Evolutionary conservation across 495 filamentous ascomycete genomes (phyloP), one percentile per base, ranked within the genome.

Genomic region (Hypoxylon fuscum): DNA sequence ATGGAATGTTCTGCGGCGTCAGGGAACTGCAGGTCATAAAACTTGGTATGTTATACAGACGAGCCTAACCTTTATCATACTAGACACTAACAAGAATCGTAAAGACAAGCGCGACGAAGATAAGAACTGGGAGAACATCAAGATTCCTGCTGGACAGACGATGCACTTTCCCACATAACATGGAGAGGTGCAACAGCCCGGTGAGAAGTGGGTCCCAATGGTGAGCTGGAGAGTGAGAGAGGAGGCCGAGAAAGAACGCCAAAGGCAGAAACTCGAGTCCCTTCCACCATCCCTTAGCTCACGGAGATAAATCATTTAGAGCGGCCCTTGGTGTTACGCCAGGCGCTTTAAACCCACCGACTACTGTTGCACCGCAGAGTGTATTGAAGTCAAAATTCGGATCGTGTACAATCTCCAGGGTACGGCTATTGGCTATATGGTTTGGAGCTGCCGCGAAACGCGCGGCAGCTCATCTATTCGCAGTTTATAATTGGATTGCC

Each of bases 1-100:
- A 60, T 25, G 72, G 66, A n/a, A 49, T 73, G 63, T 73, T 71
- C 49, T 72, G 72, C 40, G 70, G 68, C n/a, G 58, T 73, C 17
- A 53, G 72, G n/a, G 69, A 69, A 22, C 62, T 74, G 66, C 72
- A 74, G 52, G 51, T 62, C 12, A 58, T 74, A 12, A 67, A 55
- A 25, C 58, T 53, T 22, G 64, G 62, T 66, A 61, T 14, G 55
- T 66, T 51, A 0, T 41, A 18, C 12, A 1, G 1, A 25, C 6
- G 5, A n/a, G 9, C 2, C 12, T 6, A 10, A 20, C 27, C 41
- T n/a, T 12, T 1, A 22, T 11, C 2, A 22, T 11, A n/a, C 17
- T 10, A 41, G 27, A 22, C 31, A 51, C 38, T 61, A 52, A 60
- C 34, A 4, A 10, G 7, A 46, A 27, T 11, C 7, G 10, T 12